Evolutionary conservation across 2,329 filamentous ascomycete genomes (phyloP), one percentile per base, ranked within the genome.

Genomic region (Ophiostoma piceae): DNA sequence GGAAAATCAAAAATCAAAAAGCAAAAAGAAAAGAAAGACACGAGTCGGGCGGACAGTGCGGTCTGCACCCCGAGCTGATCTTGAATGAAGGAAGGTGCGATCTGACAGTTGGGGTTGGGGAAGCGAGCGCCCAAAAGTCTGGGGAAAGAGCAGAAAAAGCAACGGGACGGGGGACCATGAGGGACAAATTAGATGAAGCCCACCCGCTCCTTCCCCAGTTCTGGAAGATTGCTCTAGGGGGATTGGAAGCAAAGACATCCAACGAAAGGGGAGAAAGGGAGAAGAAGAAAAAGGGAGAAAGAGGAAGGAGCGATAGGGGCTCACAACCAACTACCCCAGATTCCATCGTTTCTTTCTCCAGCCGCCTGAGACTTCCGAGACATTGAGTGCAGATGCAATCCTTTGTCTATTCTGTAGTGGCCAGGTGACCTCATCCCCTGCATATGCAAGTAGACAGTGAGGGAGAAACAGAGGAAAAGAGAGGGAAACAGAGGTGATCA

Each of bases 341-440:
- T 57, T 57, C 47, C 47, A 51, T 41, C 39, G 11, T 47, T 19
- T 47, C 5, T 47, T 47, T n/a, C 51, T 26, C 22, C n/a, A 11
- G 22, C 51, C 51, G n/a, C 26, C 51, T 57, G 51, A 26, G 22
- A 57, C 51, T 26, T 57, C n/a, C 22, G n/a, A 57, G 51, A 57
- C 51, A 47, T 47, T n/a, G 19, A 47, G 43, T n/a, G 43, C 43
- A 47, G 43, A 47, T 47, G 43, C 14, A 57, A 57, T 4, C n/a
- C 51, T 29, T 57, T 26, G 51, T 57, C 43, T 47, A 47, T 47
- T 47, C 43, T 47, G 43, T 47, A 57, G 51, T 26, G 51, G n/a
- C 22, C 64, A 66, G 64, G 64, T 66, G 64, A 66, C 64, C 64
- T 41, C n/a, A 16, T 66, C 19, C 22, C 64, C 64, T 66, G 64